Evolutionary conservation across 768 basidiomycete species (phyloP), one percentile per base, ranked within the genome.

Genomic region (Podaxis pistillaris): DNA sequence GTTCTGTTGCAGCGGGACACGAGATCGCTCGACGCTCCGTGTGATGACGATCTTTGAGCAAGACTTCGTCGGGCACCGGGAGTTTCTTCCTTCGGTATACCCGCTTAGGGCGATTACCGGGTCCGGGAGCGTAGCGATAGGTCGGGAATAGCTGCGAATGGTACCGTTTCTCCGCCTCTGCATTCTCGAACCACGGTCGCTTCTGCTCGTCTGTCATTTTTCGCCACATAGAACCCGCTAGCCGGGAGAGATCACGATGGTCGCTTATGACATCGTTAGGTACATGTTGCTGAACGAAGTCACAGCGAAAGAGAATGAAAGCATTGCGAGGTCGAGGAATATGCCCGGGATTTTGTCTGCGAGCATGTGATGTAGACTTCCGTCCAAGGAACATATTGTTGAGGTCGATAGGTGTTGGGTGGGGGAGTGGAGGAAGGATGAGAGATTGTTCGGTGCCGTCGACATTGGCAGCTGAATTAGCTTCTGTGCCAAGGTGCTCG

Each of bases 291-390:
- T 84, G 80, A 15, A 89, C 85, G 58, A 90, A 86, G 69, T 91
- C 85, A 69, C 85, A 89, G 46, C 91, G 82, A 70, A 90, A 93
- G 64, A 92, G 81, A 66, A 93, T 91, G 74, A 93, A 93, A 0
- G 90, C 86, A 71, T 92, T 92, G 15, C 86, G 78, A 0, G 90
- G 89, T 28, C 91, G 84, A 17, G 87, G 86, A 41, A 91, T 82
- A 69, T 90, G 90, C 4, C 76, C 81, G 4, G 68, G 59, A 1
- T 83, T 79, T 57, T 79, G 81, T 46, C 80, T 81, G 46, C 78
- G 75, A 0, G 81, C 78, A 66, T 85, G 83, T 7, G 81, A 80
- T 66, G 83, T 83, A 19, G 37, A 17, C 22, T 53, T 53, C 2
- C 24, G 49, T 22, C 37, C 13, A 12, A 40, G 24, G 33, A 54